Evolutionary conservation across 1,284 basidiomycete species (phyloP), one percentile per base, ranked within the genome.

Genomic region (Rhodotorula mucilaginosa): DNA sequence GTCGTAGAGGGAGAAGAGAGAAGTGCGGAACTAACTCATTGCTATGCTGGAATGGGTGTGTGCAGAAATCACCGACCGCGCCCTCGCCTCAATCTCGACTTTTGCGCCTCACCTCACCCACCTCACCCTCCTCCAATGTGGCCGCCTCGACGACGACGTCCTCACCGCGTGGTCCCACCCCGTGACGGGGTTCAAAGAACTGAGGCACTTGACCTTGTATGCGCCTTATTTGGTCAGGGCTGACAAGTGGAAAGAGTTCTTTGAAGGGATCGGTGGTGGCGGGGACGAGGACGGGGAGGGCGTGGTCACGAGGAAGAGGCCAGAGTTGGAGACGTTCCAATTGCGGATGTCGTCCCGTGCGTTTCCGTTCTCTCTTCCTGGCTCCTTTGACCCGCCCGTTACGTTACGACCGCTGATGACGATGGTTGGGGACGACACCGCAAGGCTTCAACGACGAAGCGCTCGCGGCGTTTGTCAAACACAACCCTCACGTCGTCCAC

Each of bases 91-190:
- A 0, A 84, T 97, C 19, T 87, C 88, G 0, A 85, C 85, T 39
- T 87, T 96, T 51, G 95, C 93, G 78, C 91, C 92, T 3, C 90
- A 90, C 76, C 84, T 97, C 44, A 86, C 87, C 3, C 83, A 83
- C 23, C 85, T 97, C 19, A 87, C 88, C 1, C 87, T 99, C 26
- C 90, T 94, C 77, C 89, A 89, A 76, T 98, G 95, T 77, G 97
- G 96, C 13, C 89, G 89, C 65, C 85, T 98, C 70, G 86, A 90
- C 75, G 87, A 91, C 72, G 81, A 85, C 0, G 88, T 89, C 29
- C 81, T 97, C 52, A 80, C 83, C 18, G 81, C 85, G 1, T 93
- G 92, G 87, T 84, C 85, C 16, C 46, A 46, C 63, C 51, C 26
- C 23, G 3, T 31, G 18, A 84, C 81, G 10, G 85, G 86, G 3